A percentile compares a stretch with the other conserved stretches of the same genome.
phyloP scores from a whole-genome alignment of 352 stramenopile species.

The Globisporangium splendens region DNA sequence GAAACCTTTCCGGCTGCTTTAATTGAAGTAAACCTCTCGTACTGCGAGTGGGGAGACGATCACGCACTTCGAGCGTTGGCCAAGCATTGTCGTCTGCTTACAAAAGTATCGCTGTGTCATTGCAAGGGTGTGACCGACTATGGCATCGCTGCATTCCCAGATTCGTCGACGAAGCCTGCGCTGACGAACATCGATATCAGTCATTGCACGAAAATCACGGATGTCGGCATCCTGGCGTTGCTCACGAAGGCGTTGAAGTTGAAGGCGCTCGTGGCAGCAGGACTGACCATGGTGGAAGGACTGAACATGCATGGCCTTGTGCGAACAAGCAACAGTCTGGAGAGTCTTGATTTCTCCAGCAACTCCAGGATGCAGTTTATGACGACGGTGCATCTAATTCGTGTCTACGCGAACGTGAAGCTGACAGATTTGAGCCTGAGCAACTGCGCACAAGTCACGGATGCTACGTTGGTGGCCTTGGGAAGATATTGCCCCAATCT shows the following conservation, averaged over 20 bases:
- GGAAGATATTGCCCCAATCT: slow-evolving; percentile 36
- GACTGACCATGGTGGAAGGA: slow-evolving; percentile 52
- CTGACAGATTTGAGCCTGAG: slow-evolving; percentile 55
- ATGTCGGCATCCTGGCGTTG: slow-evolving; percentile 54
- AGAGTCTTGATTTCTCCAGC: slow-evolving; percentile 31
- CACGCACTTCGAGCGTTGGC: slow-evolving; percentile 35
- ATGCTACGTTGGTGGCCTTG: slow-evolving; percentile 51
- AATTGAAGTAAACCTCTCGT: slow-evolving; percentile 46
- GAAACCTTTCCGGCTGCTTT: slow-evolving; percentile 20
- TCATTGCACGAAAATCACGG: slow-evolving; percentile 49
- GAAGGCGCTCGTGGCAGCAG: slow-evolving; percentile 27
- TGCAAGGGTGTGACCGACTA: slow-evolving; percentile 70
- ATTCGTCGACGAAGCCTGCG: slow-evolving; percentile 19
- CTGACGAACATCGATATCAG: slow-evolving; percentile 55
- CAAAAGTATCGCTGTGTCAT: slow-evolving; percentile 30
- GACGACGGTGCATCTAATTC: slow-evolving; percentile 39
- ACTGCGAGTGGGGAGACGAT: slow-evolving; percentile 73
- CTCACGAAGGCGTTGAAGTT: slow-evolving; percentile 37
- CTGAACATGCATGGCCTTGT: slow-evolving; percentile 50
- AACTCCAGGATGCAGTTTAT: slow-evolving; percentile 36
- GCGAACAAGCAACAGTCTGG: slow-evolving; percentile 22
- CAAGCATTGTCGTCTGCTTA: slow-evolving; percentile 31
- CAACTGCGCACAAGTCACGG: slow-evolving; percentile 43
- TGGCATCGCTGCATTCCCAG: slow-evolving; percentile 52
- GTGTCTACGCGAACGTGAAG: slow-evolving; percentile 20